A percentile compares a stretch with the other conserved stretches of the same genome.
phyloP scores from a whole-genome alignment of 1,284 basidiomycete species.

The Kwoniella shivajii region DNA sequence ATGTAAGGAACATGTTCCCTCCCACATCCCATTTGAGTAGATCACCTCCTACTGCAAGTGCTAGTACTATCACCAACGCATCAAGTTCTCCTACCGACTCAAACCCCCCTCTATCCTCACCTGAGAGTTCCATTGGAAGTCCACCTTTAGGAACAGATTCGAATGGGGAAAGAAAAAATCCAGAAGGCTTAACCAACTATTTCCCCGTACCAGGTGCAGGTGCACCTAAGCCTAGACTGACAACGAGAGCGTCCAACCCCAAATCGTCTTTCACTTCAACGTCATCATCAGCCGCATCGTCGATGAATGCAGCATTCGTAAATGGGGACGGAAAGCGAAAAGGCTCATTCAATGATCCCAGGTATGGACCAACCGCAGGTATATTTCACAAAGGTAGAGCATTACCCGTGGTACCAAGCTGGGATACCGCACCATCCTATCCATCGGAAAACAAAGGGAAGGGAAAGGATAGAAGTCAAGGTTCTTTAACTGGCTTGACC shows the following conservation, averaged over 20 bases:
- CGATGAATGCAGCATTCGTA: neutral
- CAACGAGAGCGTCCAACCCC: neutral
- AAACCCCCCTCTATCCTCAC: neutral
- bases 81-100: too few species aligned
- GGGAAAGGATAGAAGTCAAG: neutral
- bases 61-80: neutral
- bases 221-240: constrained; percentile 6
- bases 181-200: constrained; percentile 10
- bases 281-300: neutral
- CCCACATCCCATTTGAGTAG: constrained; percentile 14
- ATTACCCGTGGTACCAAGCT: constrained; percentile 17
- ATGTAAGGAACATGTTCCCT: constrained; percentile 20
- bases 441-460: neutral
- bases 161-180: constrained; percentile 2
- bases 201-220: constrained; percentile 9
- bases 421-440: constrained; percentile 8
- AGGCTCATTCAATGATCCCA: constrained; percentile 14
- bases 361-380: constrained; percentile 8
- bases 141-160: too few species aligned
- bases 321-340: constrained; percentile 1
- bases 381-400: constrained; percentile 22
- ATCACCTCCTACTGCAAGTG: constrained; percentile 2
- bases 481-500: too few species aligned
- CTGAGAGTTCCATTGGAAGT: too few species aligned
- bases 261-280: constrained; percentile 1